Conservation (phyloP, 2,329 filamentous ascomycete species). For the Fusarium concolor region DNA sequence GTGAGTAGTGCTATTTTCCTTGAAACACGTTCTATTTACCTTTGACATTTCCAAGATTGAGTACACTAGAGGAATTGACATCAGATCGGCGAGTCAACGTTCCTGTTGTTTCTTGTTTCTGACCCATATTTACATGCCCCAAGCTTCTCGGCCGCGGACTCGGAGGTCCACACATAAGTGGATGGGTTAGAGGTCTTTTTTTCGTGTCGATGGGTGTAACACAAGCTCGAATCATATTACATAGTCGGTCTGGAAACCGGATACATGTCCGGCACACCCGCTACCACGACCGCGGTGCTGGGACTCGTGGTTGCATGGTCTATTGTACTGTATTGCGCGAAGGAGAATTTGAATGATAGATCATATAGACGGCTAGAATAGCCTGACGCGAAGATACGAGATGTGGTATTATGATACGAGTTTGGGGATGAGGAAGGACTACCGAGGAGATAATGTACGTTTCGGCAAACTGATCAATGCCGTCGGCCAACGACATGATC, state of each 20-base stretch:
- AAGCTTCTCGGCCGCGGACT: constrained; percentile 12
- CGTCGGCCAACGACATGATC: background rate
- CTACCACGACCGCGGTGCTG: constrained; percentile 27
- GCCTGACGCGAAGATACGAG: background rate
- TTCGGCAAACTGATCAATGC: constrained; percentile 4
- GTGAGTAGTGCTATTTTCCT: background rate
- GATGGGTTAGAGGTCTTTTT: constrained; percentile 1
- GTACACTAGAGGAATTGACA: background rate
- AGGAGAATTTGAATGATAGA: background rate
- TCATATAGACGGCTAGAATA: constrained; percentile 2
- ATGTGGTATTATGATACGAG: constrained; percentile 5
- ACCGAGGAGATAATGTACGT: background rate
- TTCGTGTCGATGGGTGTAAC: background rate
- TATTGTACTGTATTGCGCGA: background rate
- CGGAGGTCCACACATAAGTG: background rate
- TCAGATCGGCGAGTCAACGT: background rate
- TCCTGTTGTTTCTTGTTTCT: background rate
- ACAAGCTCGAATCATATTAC: background rate
- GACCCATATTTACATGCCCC: constrained; percentile 1
- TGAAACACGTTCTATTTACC: background rate
- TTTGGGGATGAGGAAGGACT: constrained; percentile 2
- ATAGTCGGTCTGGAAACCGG: constrained; percentile 1
- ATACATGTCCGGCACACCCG: constrained; percentile 11
- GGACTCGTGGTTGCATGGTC: constrained; percentile 10
- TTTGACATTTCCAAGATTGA: background rate